Evolutionary conservation across 257 asterid species (phyloP).

Genomic region (Echites panduratus): DNA sequence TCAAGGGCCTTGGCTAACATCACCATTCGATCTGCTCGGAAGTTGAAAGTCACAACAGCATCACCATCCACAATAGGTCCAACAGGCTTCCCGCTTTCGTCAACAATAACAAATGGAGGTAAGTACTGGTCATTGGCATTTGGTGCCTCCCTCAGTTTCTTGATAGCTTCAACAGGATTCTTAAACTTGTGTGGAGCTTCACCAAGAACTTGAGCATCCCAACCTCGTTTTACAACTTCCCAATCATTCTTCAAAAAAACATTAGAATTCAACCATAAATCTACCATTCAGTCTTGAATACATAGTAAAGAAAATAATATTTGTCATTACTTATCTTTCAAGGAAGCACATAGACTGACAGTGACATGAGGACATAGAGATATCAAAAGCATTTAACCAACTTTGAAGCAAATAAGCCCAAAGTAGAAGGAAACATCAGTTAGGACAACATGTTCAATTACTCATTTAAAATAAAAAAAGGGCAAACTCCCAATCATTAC

Average conservation of each 20-base stretch:
- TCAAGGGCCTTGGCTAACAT: constrained; percentile 93
- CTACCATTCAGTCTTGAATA: background rate
- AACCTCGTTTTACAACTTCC: constrained; percentile 88
- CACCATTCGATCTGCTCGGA: constrained; percentile 96
- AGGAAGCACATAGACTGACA: no score
- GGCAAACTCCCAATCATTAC: background rate
- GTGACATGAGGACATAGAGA: background rate
- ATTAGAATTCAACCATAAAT: background rate
- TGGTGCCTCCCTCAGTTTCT: constrained; percentile 75
- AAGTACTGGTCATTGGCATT: constrained; percentile 63
- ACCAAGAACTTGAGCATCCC: constrained; percentile 99
- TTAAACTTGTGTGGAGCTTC: constrained; percentile 89
- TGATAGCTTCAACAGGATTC: constrained; percentile 72
- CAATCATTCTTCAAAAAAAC: constrained; percentile 69
- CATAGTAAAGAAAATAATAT: no score
- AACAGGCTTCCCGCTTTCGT: constrained; percentile 73
- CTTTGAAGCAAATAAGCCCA: background rate
- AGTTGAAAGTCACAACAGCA: constrained; percentile 89
- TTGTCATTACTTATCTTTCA: no score
- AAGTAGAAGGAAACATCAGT: background rate
- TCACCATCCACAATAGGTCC: constrained; percentile 95
- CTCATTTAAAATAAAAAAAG: background rate
- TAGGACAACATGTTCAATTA: background rate
- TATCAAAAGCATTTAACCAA: background rate
- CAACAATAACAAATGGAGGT: constrained; percentile 91